phyloP scores from a whole-genome alignment of 768 basidiomycete species.

The Boletus reticulatus region DNA sequence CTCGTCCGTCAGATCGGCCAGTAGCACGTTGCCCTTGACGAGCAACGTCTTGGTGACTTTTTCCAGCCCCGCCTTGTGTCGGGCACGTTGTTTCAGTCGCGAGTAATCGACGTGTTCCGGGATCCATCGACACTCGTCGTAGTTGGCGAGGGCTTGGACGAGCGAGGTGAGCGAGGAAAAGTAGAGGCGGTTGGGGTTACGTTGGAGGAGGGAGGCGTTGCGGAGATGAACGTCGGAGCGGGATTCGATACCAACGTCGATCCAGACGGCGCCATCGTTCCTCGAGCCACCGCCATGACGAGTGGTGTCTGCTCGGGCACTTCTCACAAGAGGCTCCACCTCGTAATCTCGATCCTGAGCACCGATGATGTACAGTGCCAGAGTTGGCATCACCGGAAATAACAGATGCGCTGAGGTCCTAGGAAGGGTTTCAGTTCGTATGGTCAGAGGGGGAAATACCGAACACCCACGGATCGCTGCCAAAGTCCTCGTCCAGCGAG shows the following conservation, averaged over 20 bases:
- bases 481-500: conserved; percentile 49
- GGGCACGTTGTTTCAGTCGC: conserved; percentile 52
- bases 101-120: conserved; percentile 53
- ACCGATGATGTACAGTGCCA: conserved; percentile 54
- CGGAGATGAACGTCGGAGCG: conserved; percentile 58
- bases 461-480: conserved; percentile 25
- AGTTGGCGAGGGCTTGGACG: conserved; percentile 50
- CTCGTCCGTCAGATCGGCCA: conserved; percentile 58
- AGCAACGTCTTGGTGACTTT: conserved; percentile 53
- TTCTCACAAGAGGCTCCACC: conserved; percentile 11
- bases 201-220: conserved; percentile 57
- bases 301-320: not conserved
- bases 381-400: conserved; percentile 53
- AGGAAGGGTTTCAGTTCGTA: not conserved
- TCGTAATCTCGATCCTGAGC: conserved; percentile 20
- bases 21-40: conserved; percentile 45
- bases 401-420: conserved; percentile 50
- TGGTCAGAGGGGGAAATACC: not conserved
- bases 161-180: conserved; percentile 54
- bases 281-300: not conserved
- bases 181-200: conserved; percentile 47
- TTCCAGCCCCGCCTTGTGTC: conserved; percentile 55
- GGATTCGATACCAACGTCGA: conserved; percentile 51
- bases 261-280: conserved; percentile 27
- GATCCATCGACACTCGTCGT: conserved; percentile 58